A percentile compares a stretch with the other conserved stretches of the same genome.
Evolutionary conservation across 1,284 basidiomycete species (phyloP).

Genomic region (Sanguinoderma infundibulare): DNA sequence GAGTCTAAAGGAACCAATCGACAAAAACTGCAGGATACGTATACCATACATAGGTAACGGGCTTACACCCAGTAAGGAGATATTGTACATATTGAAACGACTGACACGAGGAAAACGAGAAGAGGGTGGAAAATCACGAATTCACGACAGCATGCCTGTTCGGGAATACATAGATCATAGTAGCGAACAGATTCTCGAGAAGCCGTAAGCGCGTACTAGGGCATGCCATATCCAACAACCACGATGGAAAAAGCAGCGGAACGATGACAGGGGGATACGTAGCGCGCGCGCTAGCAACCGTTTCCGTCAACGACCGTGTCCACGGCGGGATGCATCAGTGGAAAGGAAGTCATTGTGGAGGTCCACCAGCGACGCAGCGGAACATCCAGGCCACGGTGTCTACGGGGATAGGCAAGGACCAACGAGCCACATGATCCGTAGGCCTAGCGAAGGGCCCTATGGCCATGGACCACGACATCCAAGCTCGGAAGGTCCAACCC

Average conservation of each 20-base stretch:
- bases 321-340: background rate
- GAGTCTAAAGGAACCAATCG: background rate
- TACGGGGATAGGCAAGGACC: background rate
- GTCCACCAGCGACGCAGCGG: background rate
- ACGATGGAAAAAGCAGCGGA: background rate
- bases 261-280: background rate
- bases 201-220: background rate
- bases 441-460: background rate
- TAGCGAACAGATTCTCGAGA: background rate
- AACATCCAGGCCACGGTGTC: background rate
- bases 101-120: background rate
- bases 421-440: background rate
- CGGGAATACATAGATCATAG: constrained; percentile 2
- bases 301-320: background rate
- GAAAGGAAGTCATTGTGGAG: background rate
- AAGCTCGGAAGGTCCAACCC: background rate
- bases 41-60: background rate
- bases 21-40: background rate
- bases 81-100: background rate
- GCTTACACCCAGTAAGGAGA: background rate
- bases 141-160: background rate
- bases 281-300: background rate
- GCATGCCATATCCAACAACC: background rate
- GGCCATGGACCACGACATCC: background rate
- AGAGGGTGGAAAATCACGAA: background rate